These are phyloP conservation scores for Leccinum fibrillosum DNA, from an alignment of 768 basidiomycete species.

Conservation along the genomic window DNA sequence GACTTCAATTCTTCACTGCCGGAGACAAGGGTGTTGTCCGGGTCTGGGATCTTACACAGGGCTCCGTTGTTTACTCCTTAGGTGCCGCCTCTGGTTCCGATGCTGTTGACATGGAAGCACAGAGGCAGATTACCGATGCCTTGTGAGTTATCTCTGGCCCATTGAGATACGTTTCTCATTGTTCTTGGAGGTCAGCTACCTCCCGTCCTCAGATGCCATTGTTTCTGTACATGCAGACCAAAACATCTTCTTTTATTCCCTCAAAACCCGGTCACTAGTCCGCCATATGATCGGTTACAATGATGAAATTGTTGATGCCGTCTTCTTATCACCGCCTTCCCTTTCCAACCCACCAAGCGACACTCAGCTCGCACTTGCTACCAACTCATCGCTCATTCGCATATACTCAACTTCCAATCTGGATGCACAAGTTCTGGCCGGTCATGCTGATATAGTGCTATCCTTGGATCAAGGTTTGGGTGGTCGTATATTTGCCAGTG, in stretches of 20 bases:
- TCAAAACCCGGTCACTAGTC: constrained; percentile 56
- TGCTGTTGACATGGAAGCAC: constrained; percentile 62
- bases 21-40: constrained; percentile 86
- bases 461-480: constrained; percentile 68
- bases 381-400: constrained; percentile 94
- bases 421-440: constrained; percentile 82
- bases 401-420: constrained; percentile 75
- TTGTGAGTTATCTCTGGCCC: constrained; percentile 53
- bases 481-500: constrained; percentile 78
- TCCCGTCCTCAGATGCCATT: constrained; percentile 59
- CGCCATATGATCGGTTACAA: constrained; percentile 95
- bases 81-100: constrained; percentile 38
- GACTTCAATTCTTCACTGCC: constrained; percentile 77
- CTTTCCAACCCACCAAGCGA: constrained; percentile 38
- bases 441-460: constrained; percentile 90
- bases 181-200: constrained; percentile 50
- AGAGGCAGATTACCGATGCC: constrained; percentile 77
- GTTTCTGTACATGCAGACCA: constrained; percentile 93
- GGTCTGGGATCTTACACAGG: constrained; percentile 78
- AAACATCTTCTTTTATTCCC: constrained; percentile 90
- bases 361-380: constrained; percentile 87
- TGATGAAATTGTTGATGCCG: constrained; percentile 93
- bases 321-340: constrained; percentile 59
- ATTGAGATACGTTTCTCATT: constrained; percentile 13
- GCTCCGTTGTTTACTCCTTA: constrained; percentile 58